Evolutionary conservation across 225 moss, liverwort and hornwort genomes (phyloP), one percentile per base, ranked within the genome.

Genomic region (Thuidium tamariscinum): DNA sequence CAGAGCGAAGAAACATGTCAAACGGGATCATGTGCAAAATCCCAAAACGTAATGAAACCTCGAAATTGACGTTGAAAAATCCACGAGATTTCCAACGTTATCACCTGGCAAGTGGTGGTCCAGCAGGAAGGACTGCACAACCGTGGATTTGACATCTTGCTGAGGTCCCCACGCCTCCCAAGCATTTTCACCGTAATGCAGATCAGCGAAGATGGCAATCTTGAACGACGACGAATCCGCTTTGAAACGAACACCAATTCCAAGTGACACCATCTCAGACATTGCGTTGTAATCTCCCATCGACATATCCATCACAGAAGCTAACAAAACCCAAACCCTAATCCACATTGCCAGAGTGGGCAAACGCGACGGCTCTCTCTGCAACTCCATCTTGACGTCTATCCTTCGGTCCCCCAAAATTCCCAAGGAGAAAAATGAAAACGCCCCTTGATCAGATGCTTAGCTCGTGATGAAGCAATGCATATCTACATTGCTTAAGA

Each of bases 91-190:
- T 67, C 80, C 77, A 48, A 77, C 36, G 19, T 42, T 23, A 42
- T 83, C 86, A 96, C 97, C 96, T 91, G 97, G 97, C 54, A 82
- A 65, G 89, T 96, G 94, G 30, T 77, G 79, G 60, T 96, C 95
- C 34, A 97, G 91, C 61, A 97, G 86, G 79, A 85, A 91, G 74
- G 90, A 85, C 87, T 95, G 95, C 42, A 97, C 97, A 55, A 26
- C 74, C 20, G 94, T 91, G 84, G 97, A 97, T 5, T 95, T 94
- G 46, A 85, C 86, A 60, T 97, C 96, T 81, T 95, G 94, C 26
- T 74, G 63, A 75, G 94, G 95, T 36, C 95, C 97, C 97, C 97
- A 97, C 36, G 86, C 89, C 11, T 94, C 93, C 97, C 97, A 97
- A 23, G 93, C 83, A 84, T 93, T 90, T 84, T 97, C 96, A 55